Percentiles rank a stretch among this genome's conserved stretches.
Conservation (phyloP, 805 yeast genomes). For the Metschnikowia matae region DNA sequence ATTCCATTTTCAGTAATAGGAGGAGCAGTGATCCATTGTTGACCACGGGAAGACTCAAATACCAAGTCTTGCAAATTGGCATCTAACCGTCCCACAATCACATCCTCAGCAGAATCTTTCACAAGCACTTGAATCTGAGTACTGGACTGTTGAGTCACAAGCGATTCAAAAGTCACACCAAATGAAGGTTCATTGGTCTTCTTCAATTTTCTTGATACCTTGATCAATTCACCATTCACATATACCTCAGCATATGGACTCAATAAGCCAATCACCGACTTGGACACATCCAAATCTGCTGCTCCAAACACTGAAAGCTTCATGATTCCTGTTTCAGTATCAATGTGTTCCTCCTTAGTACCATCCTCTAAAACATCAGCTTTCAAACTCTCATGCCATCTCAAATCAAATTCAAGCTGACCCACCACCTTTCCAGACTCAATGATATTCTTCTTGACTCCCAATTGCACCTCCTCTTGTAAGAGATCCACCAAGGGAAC, state of each 20-base stretch:
- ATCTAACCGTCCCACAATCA: constrained; percentile 50
- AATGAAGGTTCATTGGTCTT: constrained; percentile 71
- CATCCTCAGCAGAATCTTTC: constrained; percentile 56
- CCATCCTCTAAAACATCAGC: constrained; percentile 48
- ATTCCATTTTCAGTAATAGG: constrained; percentile 43
- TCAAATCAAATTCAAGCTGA: constrained; percentile 51
- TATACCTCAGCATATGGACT: constrained; percentile 69
- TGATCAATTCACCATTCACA: constrained; percentile 53
- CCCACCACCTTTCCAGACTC: constrained; percentile 58
- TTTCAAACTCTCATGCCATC: constrained; percentile 47
- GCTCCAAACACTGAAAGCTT: constrained; percentile 62
- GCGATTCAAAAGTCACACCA: constrained; percentile 58
- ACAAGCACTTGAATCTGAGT: constrained; percentile 54
- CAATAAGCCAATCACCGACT: constrained; percentile 48
- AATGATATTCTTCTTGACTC: constrained; percentile 40
- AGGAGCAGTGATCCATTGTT: constrained; percentile 44
- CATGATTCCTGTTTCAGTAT: constrained; percentile 70
- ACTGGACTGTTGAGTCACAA: constrained; percentile 56
- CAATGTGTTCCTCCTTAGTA: constrained; percentile 45
- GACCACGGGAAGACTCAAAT: constrained; percentile 47
- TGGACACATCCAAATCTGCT: constrained; percentile 48
- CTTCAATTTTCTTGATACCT: constrained; percentile 57
- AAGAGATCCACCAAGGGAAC: constrained; percentile 57
- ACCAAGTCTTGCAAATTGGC: constrained; percentile 52
- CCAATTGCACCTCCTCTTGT: constrained; percentile 48